Percentiles rank a stretch among this genome's conserved stretches.
These are phyloP conservation scores for Collariella sp. DNA, from an alignment of 495 filamentous ascomycete species.

Conservation along the genomic window DNA sequence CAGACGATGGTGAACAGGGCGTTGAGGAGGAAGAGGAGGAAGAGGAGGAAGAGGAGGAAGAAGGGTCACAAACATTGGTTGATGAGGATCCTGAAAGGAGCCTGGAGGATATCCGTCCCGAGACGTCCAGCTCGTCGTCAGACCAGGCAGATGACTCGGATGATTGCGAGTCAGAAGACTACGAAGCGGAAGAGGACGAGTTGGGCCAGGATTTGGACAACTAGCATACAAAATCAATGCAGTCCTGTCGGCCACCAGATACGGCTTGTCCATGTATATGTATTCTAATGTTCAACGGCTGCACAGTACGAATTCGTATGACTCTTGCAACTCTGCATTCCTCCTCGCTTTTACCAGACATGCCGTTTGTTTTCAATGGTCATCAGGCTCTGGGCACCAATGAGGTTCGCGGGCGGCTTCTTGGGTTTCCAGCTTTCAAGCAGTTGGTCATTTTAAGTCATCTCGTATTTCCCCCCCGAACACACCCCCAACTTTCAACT, in stretches of 20 bases:
- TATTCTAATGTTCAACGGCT: too few relatives aligned
- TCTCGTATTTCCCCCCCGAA: too few relatives aligned
- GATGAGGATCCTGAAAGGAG: constrained; percentile 8
- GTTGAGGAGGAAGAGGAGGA: constrained; percentile 6
- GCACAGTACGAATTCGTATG: too few relatives aligned
- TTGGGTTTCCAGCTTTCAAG: too few relatives aligned
- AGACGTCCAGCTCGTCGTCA: constrained; percentile 6
- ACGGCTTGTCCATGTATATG: neutral
- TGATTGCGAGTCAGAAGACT: constrained; percentile 34
- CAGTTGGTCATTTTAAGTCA: too few relatives aligned
- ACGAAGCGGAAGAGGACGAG: constrained; percentile 39
- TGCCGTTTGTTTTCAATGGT: too few relatives aligned
- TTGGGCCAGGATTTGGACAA: constrained; percentile 31
- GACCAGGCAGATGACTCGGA: constrained; percentile 16
- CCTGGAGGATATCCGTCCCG: constrained; percentile 3
- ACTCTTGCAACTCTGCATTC: too few relatives aligned
- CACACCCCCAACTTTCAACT: too few relatives aligned
- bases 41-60: neutral
- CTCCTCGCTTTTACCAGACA: too few relatives aligned
- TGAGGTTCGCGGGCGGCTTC: too few relatives aligned
- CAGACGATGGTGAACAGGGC: too few relatives aligned
- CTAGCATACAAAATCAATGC: neutral
- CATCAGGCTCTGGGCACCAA: too few relatives aligned
- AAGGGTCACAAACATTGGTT: constrained; percentile 4
- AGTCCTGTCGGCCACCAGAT: neutral